Base-by-base conservation (phyloP, 805 yeast genomes). In the Alloascoidea hylecoeti region DNA sequence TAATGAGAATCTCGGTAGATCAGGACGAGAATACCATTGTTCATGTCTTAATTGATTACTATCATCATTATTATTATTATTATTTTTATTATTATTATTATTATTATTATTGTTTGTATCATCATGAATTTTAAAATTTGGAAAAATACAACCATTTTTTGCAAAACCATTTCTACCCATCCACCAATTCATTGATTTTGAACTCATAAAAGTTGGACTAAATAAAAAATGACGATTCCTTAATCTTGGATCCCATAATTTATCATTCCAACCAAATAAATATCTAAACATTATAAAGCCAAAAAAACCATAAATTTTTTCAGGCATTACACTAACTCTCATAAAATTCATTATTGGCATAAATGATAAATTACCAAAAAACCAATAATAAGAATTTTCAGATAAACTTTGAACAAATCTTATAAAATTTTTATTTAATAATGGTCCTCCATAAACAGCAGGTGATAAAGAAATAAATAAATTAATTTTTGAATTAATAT, bases 171-270 rank as follows among this genome's bases (percentile, higher is more conserved):
- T 58, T 5, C 53, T 50, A 34, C 75, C 74, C 15, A 86, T 61
- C 97, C 97, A 89, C 96, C 97, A 92, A 35, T 73, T 67, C 95
- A 89, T 86, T 41, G 83, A 62, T 45, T 75, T 73, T 1, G 85
- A 67, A 17, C 94, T 78, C 13, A 88, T 79, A 53, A 72, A 81
- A 3, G 81, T 83, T 0, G 95, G 95, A 2, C 94, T 79, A 53
- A 85, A 88, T 4, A 88, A 57, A 44, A 89, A 86, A 56, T 83
- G 85, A 23, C 88, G 65, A 43, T 72, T 70, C 48, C 89, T 65
- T 16, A 84, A 58, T 17, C 66, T 58, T 17, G 58, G 62, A 51
- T 86, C 81, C 79, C 96, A 92, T 18, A 80, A 62, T 12, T 55
- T 54, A 48, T 85, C 94, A 50, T 70, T 73, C 97, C 97, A 92